A percentile compares a stretch with the other conserved stretches of the same genome.
Evolutionary conservation across 345 rosid species (phyloP).

Genomic region (Arabis alpina): DNA sequence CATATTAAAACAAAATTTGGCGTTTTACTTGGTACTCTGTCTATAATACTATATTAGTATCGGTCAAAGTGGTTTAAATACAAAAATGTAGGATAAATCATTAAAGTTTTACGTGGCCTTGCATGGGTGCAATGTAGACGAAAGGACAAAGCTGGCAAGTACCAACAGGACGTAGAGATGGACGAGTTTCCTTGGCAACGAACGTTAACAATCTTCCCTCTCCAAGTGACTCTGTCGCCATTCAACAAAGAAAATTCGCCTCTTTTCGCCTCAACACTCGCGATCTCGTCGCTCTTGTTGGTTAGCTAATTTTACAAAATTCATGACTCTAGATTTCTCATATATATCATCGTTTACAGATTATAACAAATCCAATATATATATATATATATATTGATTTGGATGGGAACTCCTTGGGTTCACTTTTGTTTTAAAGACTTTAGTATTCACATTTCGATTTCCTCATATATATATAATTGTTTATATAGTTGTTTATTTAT

Average conservation of each 20-base stretch:
- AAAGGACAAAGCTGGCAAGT: constrained; percentile 51
- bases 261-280: constrained; percentile 43
- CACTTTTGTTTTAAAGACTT: no score
- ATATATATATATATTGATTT: no score
- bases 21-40: no score
- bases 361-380: no score
- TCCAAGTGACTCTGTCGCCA: constrained; percentile 43
- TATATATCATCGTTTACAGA: no score
- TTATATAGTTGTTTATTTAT: no score
- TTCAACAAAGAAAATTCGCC: constrained; percentile 45
- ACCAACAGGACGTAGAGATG: constrained; percentile 57
- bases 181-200: constrained; percentile 46
- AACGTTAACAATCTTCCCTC: constrained; percentile 43
- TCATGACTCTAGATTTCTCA: neutral
- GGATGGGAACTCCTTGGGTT: no score
- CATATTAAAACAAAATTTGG: neutral
- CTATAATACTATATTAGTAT: no score
- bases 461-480: no score
- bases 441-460: no score
- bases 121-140: constrained; percentile 40
- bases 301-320: constrained; percentile 25
- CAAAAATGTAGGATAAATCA: no score
- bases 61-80: no score
- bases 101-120: neutral
- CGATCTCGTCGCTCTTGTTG: constrained; percentile 44